Percentiles rank a stretch among this genome's conserved stretches.
These are phyloP conservation scores for Cerioporus squamosus DNA, from an alignment of 1,284 basidiomycete species.

Conservation along the genomic window DNA sequence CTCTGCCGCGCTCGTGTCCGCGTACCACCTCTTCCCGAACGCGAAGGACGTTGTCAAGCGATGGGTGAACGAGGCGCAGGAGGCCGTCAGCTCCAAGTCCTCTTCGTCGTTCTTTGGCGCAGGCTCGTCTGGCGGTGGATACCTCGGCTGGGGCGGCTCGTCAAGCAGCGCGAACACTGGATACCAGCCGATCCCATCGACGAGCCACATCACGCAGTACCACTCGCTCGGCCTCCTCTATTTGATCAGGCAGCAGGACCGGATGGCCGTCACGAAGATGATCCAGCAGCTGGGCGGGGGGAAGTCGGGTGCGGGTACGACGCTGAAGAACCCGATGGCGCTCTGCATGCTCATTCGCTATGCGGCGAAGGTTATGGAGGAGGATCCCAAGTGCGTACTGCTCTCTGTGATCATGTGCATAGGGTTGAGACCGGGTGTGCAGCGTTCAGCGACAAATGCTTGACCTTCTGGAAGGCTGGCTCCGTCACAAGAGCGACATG, in stretches of 20 bases:
- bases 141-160: conserved; percentile 73
- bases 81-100: conserved; percentile 92
- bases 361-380: conserved; percentile 97
- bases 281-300: conserved; percentile 95
- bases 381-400: conserved; percentile 88
- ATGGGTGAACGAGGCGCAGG: conserved; percentile 99
- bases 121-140: conserved; percentile 52
- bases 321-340: conserved; percentile 96
- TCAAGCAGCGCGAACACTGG: conserved; percentile 53
- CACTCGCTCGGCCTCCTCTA: conserved; percentile 96
- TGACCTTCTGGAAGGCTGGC: conserved; percentile 93
- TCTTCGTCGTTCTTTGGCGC: conserved; percentile 70
- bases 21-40: conserved; percentile 94
- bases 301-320: conserved; percentile 81
- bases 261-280: conserved; percentile 99
- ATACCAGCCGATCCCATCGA: conserved; percentile 83
- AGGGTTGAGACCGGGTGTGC: not conserved
- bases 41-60: conserved; percentile 96
- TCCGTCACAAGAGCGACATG: conserved; percentile 99
- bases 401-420: not conserved
- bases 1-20: conserved; percentile 94
- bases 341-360: conserved; percentile 99
- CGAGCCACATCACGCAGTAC: conserved; percentile 96
- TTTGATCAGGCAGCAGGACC: conserved; percentile 94
- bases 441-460: conserved; percentile 93